Conservation (phyloP, 371 early-diverging fungal species). For the Conidiobolus incongruus region DNA sequence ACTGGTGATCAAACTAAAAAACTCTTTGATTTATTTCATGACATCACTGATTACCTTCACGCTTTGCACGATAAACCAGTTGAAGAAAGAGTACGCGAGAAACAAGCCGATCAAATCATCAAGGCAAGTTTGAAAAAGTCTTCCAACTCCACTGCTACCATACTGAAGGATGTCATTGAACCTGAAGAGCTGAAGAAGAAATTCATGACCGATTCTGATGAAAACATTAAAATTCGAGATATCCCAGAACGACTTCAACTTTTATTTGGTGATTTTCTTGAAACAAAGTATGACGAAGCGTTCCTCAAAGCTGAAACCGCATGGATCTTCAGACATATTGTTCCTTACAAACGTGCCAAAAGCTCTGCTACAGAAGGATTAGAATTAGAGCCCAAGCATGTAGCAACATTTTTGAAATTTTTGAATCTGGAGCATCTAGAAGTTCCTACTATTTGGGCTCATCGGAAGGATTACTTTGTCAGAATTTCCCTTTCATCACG, state of each 20-base stretch:
- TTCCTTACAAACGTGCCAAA: too few species aligned
- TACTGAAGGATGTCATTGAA: constrained; percentile 48
- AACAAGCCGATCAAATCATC: constrained; percentile 7
- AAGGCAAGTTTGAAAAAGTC: too few species aligned
- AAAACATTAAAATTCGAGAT: constrained; percentile 64
- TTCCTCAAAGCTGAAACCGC: not conserved
- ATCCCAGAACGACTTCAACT: constrained; percentile 84
- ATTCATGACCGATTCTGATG: constrained; percentile 83
- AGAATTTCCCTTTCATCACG: constrained; percentile 10
- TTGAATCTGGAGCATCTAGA: constrained; percentile 54
- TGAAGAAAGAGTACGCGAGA: constrained; percentile 10
- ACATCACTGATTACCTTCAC: constrained; percentile 70
- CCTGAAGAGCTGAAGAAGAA: constrained; percentile 70
- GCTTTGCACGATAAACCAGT: constrained; percentile 27
- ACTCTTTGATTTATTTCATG: constrained; percentile 74
- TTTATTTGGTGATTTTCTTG: constrained; percentile 5
- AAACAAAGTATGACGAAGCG: not conserved
- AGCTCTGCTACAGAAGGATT: constrained; percentile 27
- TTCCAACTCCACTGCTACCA: too few species aligned
- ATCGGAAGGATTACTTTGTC: constrained; percentile 66
- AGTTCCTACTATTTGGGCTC: constrained; percentile 74
- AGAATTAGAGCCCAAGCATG: constrained; percentile 1
- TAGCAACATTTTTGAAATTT: constrained; percentile 36
- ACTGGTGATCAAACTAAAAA: constrained; percentile 44
- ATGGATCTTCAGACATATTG: not conserved